A percentile compares a stretch with the other conserved stretches of the same genome.
phyloP scores from a whole-genome alignment of 495 filamentous ascomycete species.

The Hypoxylon trugodes region DNA sequence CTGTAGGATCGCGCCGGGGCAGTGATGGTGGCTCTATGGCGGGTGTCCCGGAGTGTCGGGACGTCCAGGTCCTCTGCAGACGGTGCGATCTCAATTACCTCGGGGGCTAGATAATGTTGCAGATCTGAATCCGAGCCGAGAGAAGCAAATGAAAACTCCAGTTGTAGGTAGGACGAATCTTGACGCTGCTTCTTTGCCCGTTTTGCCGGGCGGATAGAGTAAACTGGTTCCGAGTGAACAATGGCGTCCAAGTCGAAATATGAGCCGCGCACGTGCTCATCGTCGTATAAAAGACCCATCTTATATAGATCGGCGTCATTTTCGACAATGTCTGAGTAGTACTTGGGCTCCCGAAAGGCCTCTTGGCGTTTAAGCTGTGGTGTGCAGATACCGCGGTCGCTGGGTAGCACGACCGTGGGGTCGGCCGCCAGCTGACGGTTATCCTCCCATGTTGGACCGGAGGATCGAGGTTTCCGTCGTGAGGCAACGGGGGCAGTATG shows the following conservation, averaged over 20 bases:
- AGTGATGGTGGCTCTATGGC: background rate
- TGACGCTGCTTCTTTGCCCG: constrained; percentile 35
- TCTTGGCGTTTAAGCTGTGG: constrained; percentile 54
- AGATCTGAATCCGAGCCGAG: constrained; percentile 43
- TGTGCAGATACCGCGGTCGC: constrained; percentile 38
- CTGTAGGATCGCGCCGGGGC: background rate
- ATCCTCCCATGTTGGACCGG: constrained; percentile 31
- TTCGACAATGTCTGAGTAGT: constrained; percentile 28
- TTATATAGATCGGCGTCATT: constrained; percentile 48
- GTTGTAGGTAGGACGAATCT: constrained; percentile 27
- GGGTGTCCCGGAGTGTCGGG: background rate
- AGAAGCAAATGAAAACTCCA: constrained; percentile 45
- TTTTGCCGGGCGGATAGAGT: constrained; percentile 44
- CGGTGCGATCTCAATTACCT: constrained; percentile 12
- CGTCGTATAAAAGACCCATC: constrained; percentile 52
- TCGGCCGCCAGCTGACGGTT: constrained; percentile 42
- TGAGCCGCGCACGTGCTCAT: constrained; percentile 44
- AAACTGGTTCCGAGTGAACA: constrained; percentile 43
- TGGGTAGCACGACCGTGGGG: constrained; percentile 36
- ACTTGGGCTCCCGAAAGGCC: constrained; percentile 49
- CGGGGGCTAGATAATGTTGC: constrained; percentile 38
- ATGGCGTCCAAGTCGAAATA: constrained; percentile 50
- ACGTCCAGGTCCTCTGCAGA: constrained; percentile 8
- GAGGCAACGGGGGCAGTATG: constrained; percentile 1
- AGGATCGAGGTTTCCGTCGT: constrained; percentile 1